These are phyloP conservation scores for Chlorella sp. DNA, from an alignment of 139 green algal genomes.

Conservation along the genomic window DNA sequence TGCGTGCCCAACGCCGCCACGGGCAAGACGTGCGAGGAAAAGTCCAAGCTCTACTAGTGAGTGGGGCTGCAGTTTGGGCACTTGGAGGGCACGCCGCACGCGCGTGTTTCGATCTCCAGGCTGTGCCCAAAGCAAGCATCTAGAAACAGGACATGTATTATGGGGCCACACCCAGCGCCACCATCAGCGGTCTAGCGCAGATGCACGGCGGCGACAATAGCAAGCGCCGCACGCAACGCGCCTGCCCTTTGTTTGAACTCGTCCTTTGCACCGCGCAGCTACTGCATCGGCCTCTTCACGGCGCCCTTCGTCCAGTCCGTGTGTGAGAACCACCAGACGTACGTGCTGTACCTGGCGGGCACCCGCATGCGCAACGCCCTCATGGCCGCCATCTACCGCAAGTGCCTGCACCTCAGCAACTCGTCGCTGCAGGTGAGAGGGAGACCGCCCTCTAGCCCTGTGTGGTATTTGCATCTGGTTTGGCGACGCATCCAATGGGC, in stretches of 20 bases:
- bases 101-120: neutral
- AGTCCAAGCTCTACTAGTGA: slow-evolving; percentile 44
- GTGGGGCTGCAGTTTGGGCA: neutral
- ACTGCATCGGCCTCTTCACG: slow-evolving; percentile 63
- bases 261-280: slow-evolving; percentile 17
- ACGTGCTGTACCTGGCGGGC: slow-evolving; percentile 31
- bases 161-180: neutral
- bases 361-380: slow-evolving; percentile 56
- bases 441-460: too few species aligned
- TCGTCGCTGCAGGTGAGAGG: slow-evolving; percentile 15
- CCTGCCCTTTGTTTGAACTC: neutral
- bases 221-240: too few species aligned
- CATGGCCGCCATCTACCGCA: slow-evolving; percentile 86
- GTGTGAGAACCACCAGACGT: slow-evolving; percentile 37
- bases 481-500: too few species aligned
- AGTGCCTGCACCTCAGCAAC: slow-evolving; percentile 64
- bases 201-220: neutral
- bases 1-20: slow-evolving; percentile 12
- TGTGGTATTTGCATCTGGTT: too few species aligned
- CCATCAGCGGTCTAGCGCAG: neutral
- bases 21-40: slow-evolving; percentile 17
- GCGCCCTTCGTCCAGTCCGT: slow-evolving; percentile 55
- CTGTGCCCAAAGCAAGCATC: neutral
- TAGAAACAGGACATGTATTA: neutral
- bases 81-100: neutral